Evolutionary conservation across 768 basidiomycete genomes (phyloP), one percentile per base, ranked within the genome.

Genomic region (Mycena sanguinolenta): DNA sequence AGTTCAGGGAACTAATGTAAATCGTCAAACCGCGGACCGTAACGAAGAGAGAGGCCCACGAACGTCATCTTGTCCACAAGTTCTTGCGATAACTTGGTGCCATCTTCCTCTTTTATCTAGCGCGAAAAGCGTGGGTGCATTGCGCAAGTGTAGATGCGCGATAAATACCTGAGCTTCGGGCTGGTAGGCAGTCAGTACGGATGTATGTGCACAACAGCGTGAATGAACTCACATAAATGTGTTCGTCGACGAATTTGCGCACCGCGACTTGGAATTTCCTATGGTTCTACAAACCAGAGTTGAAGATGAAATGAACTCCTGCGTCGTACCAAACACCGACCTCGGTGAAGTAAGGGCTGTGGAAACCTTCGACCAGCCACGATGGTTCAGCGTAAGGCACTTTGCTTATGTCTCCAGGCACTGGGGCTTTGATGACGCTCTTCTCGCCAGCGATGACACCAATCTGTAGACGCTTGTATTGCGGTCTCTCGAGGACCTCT

Each of bases 51-150:
- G 87, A 75, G 87, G 75, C 4, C 49, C 14, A 72, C 94, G 83
- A 90, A 92, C 91, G 94, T 90, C 94, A 97, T 95, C 78, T 90
- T 89, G 74, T 96, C 90, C 63, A 96, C 84, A 46, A 99, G 92
- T 71, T 84, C 83, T 76, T 93, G 90, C 34, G 90, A 90, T 3
- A 95, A 91, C 46, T 94, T 84, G 81, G 97, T 97, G 52, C 96
- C 95, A 77, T 93, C 93, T 70, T 92, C 92, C 82, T 98, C 96
- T 72, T 91, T 89, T 27, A 85, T 84, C 84, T 91, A 86, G 84
- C 28, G 80, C 79, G 78, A 87, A n/a, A 61, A 38, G 10, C 30
- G 76, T 72, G 79, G 54, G 76, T 3, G 10, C 25, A 5, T 58
- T 8, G n/a, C 23, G 23, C n/a, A 25, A 25, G 16, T 28, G 21